These are phyloP conservation scores for Auriscalpium orientale DNA, from an alignment of 768 basidiomycete species.

Conservation along the genomic window DNA sequence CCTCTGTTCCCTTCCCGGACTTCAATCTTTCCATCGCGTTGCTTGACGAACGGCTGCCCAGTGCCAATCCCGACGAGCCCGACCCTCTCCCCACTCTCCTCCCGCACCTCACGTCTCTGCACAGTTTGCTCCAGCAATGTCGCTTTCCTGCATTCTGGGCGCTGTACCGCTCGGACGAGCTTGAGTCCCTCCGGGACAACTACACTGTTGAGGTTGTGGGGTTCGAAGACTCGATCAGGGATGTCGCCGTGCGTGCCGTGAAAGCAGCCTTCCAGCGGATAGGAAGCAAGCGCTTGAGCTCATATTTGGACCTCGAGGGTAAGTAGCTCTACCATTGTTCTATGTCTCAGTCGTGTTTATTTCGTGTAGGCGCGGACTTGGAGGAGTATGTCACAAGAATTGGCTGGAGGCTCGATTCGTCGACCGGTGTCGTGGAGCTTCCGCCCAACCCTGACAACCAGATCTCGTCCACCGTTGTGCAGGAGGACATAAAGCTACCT, in stretches of 20 bases:
- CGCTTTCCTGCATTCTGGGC: conserved; percentile 86
- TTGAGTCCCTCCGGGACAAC: conserved; percentile 72
- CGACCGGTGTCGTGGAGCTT: conserved; percentile 51
- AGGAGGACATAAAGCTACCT: conserved; percentile 73
- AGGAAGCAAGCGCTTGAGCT: conserved; percentile 53
- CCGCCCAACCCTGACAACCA: conserved; percentile 86
- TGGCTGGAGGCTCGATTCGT: conserved; percentile 56
- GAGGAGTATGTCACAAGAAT: conserved; percentile 52
- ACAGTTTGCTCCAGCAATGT: conserved; percentile 71
- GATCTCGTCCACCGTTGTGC: conserved; percentile 77
- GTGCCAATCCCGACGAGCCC: conserved; percentile 59
- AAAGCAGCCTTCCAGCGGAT: conserved; percentile 75
- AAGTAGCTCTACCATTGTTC: conserved; percentile 1
- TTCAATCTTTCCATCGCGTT: conserved; percentile 93
- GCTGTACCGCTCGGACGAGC: conserved; percentile 59
- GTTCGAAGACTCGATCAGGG: conserved; percentile 77
- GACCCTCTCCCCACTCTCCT: conserved; percentile 72
- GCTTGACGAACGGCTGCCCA: conserved; percentile 65
- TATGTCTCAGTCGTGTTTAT: neutral
- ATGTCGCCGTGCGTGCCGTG: conserved; percentile 70
- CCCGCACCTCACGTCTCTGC: conserved; percentile 58
- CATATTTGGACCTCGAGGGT: conserved; percentile 68
- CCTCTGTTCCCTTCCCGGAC: conserved; percentile 80
- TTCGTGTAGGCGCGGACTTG: conserved; percentile 43
- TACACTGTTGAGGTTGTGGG: conserved; percentile 80